Evolutionary conservation across 2,329 filamentous ascomycete genomes (phyloP), one percentile per base, ranked within the genome.

Genomic region (Xylariales sp.): DNA sequence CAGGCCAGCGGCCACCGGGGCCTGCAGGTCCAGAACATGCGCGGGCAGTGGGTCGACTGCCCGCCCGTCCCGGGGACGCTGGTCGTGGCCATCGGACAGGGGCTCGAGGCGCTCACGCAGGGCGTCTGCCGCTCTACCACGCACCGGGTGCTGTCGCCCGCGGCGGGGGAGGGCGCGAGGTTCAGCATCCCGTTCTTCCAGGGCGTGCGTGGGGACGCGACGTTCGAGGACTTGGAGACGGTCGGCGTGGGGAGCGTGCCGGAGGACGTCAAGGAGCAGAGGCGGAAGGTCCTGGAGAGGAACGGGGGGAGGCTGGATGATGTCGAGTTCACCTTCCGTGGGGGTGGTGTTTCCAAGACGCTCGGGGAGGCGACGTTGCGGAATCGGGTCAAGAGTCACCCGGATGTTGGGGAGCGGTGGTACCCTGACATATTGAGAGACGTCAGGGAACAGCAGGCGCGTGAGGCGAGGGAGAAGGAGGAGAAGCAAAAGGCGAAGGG

Each of bases 111-210:
- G 4, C 65, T 95, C 50, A 94, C 88, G 15, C 80, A 80, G 47
- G 88, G 88, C 22, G 88, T 93, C 3, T 93, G 88, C 60, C 80
- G 84, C 49, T 78, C 80, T 47, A 94, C 88, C 3, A 93, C 88
- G 29, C 88, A 94, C 62, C 76, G 88, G 8, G 88, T 94, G 25
- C 70, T 93, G n/a, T 85, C 79, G 21, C 88, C 88, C 0, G 57
- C 68, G 1, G 77, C 78, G 6, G 87, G 86, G 10, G 68, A 76
- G 8, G 88, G 87, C 4, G 72, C 88, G 22, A 72, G 88, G 41
- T 91, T 82, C 67, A 86, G 80, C 6, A 84, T 94, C 35, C 88
- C 88, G 0, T 94, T 95, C 65, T 94, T 94, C 68, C 88, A 93
- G 60, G 88, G 88, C 16, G 86, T 94, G 45, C 80, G 81, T 54